Percentiles rank a stretch among this genome's conserved stretches.
Conservation (phyloP, 352 stramenopile genomes). For the Phytophthora niederhauseri region DNA sequence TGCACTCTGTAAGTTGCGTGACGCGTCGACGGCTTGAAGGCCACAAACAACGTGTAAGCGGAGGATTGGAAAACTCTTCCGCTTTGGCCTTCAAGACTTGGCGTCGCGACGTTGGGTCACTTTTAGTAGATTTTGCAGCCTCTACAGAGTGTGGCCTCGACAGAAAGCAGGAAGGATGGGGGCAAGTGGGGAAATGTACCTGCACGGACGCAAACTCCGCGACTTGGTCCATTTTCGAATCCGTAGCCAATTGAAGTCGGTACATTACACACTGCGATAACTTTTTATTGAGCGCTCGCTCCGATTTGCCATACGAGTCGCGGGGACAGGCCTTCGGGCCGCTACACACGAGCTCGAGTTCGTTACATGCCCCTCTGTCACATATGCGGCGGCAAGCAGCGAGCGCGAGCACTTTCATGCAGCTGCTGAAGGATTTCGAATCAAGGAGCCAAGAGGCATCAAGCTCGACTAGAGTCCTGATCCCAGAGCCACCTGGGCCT, state of each 20-base stretch:
- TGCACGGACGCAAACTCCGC: neutral
- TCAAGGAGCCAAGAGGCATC: neutral
- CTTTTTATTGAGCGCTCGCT: neutral
- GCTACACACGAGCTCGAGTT: constrained; percentile 2
- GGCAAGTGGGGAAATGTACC: neutral
- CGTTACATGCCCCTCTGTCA: constrained; percentile 2
- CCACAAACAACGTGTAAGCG: neutral
- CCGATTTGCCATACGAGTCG: constrained; percentile 1
- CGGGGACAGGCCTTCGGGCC: constrained; percentile 1
- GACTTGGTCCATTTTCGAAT: neutral
- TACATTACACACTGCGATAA: neutral
- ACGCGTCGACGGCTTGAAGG: too few relatives aligned
- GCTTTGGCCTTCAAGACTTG: too few relatives aligned
- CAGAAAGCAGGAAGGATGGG: neutral
- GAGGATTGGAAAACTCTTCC: too few relatives aligned
- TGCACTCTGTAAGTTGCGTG: neutral
- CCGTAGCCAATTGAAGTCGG: constrained; percentile 1
- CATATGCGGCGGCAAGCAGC: neutral
- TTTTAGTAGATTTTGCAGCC: neutral
- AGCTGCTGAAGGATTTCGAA: neutral
- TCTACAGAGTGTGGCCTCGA: neutral
- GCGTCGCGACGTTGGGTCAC: too few relatives aligned
- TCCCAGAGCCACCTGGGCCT: neutral
- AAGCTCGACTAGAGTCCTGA: neutral
- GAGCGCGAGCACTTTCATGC: neutral